A percentile compares a stretch with the other conserved stretches of the same genome.
phyloP scores from a whole-genome alignment of 257 asterid genomes.

The Thymus mandschuricus region DNA sequence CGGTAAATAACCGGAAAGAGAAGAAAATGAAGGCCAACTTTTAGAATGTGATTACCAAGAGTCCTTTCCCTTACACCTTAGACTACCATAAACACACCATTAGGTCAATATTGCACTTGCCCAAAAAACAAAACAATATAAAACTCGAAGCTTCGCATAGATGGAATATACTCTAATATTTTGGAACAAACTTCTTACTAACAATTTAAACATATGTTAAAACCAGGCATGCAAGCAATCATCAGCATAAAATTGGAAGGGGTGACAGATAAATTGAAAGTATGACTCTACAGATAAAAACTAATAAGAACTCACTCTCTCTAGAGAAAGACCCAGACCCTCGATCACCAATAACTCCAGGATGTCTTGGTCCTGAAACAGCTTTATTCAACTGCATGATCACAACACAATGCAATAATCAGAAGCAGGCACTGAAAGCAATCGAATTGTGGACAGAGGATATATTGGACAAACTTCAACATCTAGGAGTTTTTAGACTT shows the following conservation, averaged over 20 bases:
- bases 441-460: slow-evolving; percentile 4
- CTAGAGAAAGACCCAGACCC: slow-evolving; percentile 94
- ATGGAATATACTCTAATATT: not conserved
- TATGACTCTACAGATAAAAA: slow-evolving; percentile 9
- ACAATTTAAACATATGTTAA: not conserved
- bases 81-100: not conserved
- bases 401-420: slow-evolving; percentile 10
- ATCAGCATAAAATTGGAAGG: slow-evolving; percentile 4
- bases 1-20: slow-evolving; percentile 17
- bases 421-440: not conserved
- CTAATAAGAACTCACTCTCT: slow-evolving; percentile 67
- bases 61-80: too few species aligned
- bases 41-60: too few species aligned
- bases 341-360: slow-evolving; percentile 91
- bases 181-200: slow-evolving; percentile 9
- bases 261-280: not conserved
- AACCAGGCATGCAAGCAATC: slow-evolving; percentile 12
- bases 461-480: not conserved
- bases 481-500: not conserved
- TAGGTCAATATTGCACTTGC: slow-evolving; percentile 1
- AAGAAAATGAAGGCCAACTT: not conserved
- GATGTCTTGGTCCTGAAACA: slow-evolving; percentile 88
- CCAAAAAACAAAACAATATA: not conserved
- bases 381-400: slow-evolving; percentile 75
- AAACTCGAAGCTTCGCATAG: not conserved